Percentiles rank a stretch among this genome's conserved stretches.
These are phyloP conservation scores for Auricularia heimuer DNA, from an alignment of 768 basidiomycete genomes.

Conservation along the genomic window DNA sequence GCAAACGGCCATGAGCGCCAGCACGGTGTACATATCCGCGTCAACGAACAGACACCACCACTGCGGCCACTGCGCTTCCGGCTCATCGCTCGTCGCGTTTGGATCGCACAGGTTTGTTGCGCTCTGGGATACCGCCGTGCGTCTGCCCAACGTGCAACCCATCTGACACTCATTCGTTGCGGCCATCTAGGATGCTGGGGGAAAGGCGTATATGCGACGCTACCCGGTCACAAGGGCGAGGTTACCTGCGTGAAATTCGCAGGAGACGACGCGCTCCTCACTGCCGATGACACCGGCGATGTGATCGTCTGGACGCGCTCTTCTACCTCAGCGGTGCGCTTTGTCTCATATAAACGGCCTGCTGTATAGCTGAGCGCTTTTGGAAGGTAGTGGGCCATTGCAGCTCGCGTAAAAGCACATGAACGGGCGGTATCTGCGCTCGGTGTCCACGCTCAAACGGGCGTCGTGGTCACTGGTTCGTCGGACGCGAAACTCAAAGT, in stretches of 20 bases:
- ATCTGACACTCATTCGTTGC: slow-evolving; percentile 1
- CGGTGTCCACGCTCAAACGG: slow-evolving; percentile 28
- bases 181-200: slow-evolving; percentile 32
- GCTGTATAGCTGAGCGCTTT: too few species aligned
- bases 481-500: slow-evolving; percentile 75
- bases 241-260: slow-evolving; percentile 74
- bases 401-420: slow-evolving; percentile 48
- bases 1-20: background rate
- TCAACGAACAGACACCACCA: slow-evolving; percentile 38
- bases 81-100: slow-evolving; percentile 38
- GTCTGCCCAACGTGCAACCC: background rate
- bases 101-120: slow-evolving; percentile 47
- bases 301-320: slow-evolving; percentile 48
- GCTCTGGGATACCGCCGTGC: slow-evolving; percentile 47
- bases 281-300: slow-evolving; percentile 67
- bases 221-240: slow-evolving; percentile 62
- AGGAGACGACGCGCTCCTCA: slow-evolving; percentile 41
- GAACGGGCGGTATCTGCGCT: slow-evolving; percentile 59
- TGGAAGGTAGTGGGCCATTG: slow-evolving; percentile 44
- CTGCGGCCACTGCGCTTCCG: slow-evolving; percentile 26
- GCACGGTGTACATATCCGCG: slow-evolving; percentile 32
- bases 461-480: slow-evolving; percentile 60
- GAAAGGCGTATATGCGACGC: slow-evolving; percentile 52
- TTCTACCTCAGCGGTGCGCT: background rate
- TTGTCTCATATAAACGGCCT: too few species aligned